Evolutionary conservation across 345 rosid species (phyloP).

Genomic region (Cardamine occulta): DNA sequence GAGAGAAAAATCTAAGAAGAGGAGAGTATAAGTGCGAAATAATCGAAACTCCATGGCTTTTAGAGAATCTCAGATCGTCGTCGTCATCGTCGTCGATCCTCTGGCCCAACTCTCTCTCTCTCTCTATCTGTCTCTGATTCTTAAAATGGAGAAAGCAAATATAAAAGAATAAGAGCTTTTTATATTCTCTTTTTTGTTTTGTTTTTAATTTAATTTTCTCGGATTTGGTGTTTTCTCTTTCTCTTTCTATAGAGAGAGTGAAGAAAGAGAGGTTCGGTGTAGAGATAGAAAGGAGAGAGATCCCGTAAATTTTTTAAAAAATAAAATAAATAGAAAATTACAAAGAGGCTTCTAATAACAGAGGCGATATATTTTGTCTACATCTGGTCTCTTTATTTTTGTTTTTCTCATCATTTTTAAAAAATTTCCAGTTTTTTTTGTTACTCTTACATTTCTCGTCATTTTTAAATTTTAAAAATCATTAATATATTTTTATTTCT

Average conservation of each 20-base stretch:
- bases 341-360: slow-evolving; percentile 78
- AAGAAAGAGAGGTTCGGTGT: slow-evolving; percentile 30
- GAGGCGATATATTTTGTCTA: slow-evolving; percentile 84
- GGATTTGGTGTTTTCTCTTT: slow-evolving; percentile 43
- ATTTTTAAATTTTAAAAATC: neutral
- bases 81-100: slow-evolving; percentile 62
- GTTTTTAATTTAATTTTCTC: neutral
- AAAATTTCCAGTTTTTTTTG: slow-evolving; percentile 53
- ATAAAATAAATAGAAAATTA: neutral
- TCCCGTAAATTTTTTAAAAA: slow-evolving; percentile 50
- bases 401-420: slow-evolving; percentile 38
- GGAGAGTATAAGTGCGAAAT: slow-evolving; percentile 28
- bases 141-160: slow-evolving; percentile 38
- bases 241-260: slow-evolving; percentile 16
- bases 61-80: slow-evolving; percentile 50
- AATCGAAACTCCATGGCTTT: slow-evolving; percentile 43
- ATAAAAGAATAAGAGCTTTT: slow-evolving; percentile 40
- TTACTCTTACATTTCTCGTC: slow-evolving; percentile 19
- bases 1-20: slow-evolving; percentile 35
- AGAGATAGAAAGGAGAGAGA: slow-evolving; percentile 52
- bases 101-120: slow-evolving; percentile 67
- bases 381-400: slow-evolving; percentile 65
- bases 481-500: neutral
- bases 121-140: slow-evolving; percentile 38
- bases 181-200: slow-evolving; percentile 9